These are phyloP conservation scores for Quercus variabilis DNA, from an alignment of 306 rosid species.

Conservation along the genomic window DNA sequence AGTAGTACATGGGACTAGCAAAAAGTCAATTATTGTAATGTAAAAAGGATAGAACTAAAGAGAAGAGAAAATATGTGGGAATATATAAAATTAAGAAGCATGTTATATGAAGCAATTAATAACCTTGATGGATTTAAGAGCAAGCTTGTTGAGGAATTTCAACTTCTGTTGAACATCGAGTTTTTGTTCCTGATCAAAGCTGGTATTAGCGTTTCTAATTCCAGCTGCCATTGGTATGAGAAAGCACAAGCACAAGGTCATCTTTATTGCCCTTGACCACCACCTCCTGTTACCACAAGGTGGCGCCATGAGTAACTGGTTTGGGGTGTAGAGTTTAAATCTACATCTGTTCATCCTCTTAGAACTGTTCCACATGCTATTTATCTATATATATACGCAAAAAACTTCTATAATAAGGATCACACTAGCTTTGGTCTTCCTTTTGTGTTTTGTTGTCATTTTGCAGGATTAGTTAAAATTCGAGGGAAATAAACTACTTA, in stretches of 20 bases:
- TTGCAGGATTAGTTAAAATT: too few species aligned
- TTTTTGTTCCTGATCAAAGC: conserved; percentile 23
- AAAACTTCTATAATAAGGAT: too few species aligned
- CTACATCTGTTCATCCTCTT: too few species aligned
- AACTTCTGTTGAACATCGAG: conserved; percentile 42
- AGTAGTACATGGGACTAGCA: too few species aligned
- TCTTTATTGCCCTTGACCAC: not conserved
- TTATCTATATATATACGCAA: too few species aligned
- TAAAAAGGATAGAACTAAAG: conserved; percentile 11
- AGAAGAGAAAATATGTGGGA: not conserved
- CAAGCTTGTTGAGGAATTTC: conserved; percentile 50
- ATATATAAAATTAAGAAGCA: too few species aligned
- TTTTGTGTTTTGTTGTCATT: too few species aligned
- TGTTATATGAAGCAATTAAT: not conserved
- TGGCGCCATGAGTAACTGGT: conserved; percentile 29
- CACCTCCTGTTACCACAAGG: conserved; percentile 18
- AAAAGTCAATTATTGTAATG: too few species aligned
- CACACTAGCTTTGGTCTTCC: too few species aligned
- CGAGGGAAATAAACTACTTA: too few species aligned
- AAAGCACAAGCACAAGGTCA: conserved; percentile 8
- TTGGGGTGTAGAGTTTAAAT: not conserved
- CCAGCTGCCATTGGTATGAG: conserved; percentile 18
- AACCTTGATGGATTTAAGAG: conserved; percentile 60
- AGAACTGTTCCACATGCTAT: too few species aligned
- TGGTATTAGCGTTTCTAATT: not conserved